Base-by-base conservation (phyloP, 352 stramenopile species). In the Globisporangium nagaii region DNA sequence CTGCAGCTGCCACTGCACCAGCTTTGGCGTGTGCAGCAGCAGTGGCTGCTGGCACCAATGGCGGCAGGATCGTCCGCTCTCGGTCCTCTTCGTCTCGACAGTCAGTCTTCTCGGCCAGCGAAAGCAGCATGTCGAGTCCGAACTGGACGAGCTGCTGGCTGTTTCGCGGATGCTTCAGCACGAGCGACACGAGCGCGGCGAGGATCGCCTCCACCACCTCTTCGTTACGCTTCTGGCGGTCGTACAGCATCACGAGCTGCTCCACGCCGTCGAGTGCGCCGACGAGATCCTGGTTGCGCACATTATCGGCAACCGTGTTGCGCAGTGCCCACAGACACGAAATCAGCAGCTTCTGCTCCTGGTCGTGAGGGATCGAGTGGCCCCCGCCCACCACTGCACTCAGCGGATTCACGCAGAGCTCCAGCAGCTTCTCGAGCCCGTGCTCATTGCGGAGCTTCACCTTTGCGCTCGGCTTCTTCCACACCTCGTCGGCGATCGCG, bases 401-500 rank as follows among this genome's bases (percentile, higher is more conserved):
- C 15, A 50, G 48, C 0, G 64, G 60, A 10, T 35, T 35, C 15
- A 73, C 58, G 24, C 75, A 84, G 20, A 87, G 70, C 56, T 66
- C 70, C 19, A 86, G 53, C 24, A 92, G 64, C 52, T 67, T 73
- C 31, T 89, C 77, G 19, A 92, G 67, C 0, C 74, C 79, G 56
- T 84, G 74, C 39, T 85, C 75, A 49, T 88, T 89, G 34, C 72
- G 73, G 2, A 89, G 65, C 35, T 71, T 57, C 7, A 87, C 63
- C 34, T 89, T 80, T 46, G 73, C 66, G 17, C 68, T 84, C 13
- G 76, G 71, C 45, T 60, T 64, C 25, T 71, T 79, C 82, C 79
- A 90, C 9, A 90, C 82, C 53, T 90, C 71, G 52, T 95, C 73
- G 3, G 84, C 81, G 50, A 95, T 88, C 32, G 77, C 79, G 43